Evolutionary conservation across 176 grass and related monocot genomes (phyloP).

Genomic region (Oryza glaberrima): DNA sequence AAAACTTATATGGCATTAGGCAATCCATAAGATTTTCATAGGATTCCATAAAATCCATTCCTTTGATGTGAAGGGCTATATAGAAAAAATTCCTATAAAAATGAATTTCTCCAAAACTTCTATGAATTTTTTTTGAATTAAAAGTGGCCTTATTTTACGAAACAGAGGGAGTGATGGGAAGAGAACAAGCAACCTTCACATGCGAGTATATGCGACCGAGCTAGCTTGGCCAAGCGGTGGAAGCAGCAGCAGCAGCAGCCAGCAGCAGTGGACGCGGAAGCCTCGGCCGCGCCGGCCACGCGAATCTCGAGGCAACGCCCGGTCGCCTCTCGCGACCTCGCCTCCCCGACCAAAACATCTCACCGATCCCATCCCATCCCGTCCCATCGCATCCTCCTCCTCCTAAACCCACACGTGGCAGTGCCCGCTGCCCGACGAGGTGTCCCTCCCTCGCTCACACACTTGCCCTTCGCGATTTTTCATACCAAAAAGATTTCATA

Average conservation of each 20-base stretch:
- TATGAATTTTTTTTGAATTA: too few species aligned
- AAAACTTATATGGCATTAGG: too few species aligned
- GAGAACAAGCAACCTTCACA: constrained; percentile 18
- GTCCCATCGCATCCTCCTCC: neutral
- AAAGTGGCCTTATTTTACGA: too few species aligned
- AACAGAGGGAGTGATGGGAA: neutral
- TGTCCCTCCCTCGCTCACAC: neutral
- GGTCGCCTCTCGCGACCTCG: neutral
- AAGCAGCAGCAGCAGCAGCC: neutral
- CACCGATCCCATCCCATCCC: constrained; percentile 20
- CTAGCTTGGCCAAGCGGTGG: neutral
- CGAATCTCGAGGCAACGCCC: constrained; percentile 25
- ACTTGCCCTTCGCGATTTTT: neutral
- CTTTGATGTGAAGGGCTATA: too few species aligned
- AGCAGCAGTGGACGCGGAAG: neutral
- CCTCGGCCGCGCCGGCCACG: neutral
- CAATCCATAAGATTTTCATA: too few species aligned
- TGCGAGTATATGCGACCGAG: constrained; percentile 24
- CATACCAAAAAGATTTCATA: neutral
- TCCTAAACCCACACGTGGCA: neutral
- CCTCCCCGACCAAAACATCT: constrained; percentile 32
- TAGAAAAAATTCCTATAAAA: too few species aligned
- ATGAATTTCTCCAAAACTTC: too few species aligned
- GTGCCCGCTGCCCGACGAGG: neutral
- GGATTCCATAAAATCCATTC: too few species aligned